Evolutionary conservation across 2,329 filamentous ascomycete genomes (phyloP), one percentile per base, ranked within the genome.

Genomic region (Hypoxylon sp.): DNA sequence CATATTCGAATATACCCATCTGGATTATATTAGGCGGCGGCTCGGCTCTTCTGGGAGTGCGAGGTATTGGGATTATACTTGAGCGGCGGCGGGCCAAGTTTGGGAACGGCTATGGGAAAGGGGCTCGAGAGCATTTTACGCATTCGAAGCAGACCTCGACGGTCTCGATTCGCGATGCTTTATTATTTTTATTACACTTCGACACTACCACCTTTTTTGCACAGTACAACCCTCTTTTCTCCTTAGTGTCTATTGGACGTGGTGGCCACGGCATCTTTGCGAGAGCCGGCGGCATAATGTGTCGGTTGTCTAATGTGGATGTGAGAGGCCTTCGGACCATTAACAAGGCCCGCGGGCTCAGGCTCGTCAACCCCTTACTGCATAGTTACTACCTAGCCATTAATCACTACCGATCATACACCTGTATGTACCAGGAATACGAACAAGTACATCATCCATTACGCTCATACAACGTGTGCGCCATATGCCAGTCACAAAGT

Each of bases 1-100:
- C 33, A 42, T 49, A n/a, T n/a, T n/a, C 57, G 48, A 52, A 53
- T 66, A 64, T 64, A 66, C 58, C 56, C 47, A 60, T 45, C 31
- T 56, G 61, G 55, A 64, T 62, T 52, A 52, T 46, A 50, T 50
- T 33, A n/a, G n/a, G n/a, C n/a, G 41, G 27, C 37, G 43, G 24
- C 37, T 41, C 17, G 47, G 48, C 55, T 50, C 42, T 48, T 35
- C 31, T 9, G 20, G n/a, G 50, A 56, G 48, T 49, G 37, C 29
- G 46, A 42, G 47, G 37, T 51, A 35, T 50, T 48, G 21, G 47
- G 53, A 37, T 54, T 45, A 49, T 55, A 48, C n/a, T 45, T 55
- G 45, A 50, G 35, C 29, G 20, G 48, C 33, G 45, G 41, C 41
- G 27, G 46, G 48, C 51, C 45, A 31, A 51, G 13, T 27, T 20